These are phyloP conservation scores for Croton setiger DNA, from an alignment of 441 rosid species.

Conservation along the genomic window DNA sequence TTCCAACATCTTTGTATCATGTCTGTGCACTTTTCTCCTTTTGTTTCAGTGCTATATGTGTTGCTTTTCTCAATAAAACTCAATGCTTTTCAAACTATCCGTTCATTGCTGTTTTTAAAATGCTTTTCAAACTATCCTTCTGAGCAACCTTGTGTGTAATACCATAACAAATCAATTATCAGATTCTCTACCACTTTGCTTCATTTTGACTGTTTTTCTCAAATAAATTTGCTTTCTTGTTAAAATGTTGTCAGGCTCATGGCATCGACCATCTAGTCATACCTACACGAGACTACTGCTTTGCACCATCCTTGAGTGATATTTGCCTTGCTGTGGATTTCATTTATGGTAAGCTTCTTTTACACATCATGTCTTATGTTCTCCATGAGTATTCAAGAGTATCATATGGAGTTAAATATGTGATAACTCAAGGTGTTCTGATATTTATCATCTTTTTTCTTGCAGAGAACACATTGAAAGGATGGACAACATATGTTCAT, in stretches of 20 bases:
- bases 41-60: neutral
- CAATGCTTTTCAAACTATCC: neutral
- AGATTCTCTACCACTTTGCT: neutral
- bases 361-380: neutral
- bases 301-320: slow-evolving; percentile 82
- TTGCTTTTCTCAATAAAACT: neutral
- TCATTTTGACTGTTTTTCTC: neutral
- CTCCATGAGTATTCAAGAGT: neutral
- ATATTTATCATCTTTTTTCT: slow-evolving; percentile 6
- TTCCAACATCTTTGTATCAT: slow-evolving; percentile 77
- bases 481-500: slow-evolving; percentile 79
- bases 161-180: neutral
- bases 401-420: neutral
- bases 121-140: neutral
- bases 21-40: slow-evolving; percentile 33
- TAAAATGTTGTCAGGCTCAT: slow-evolving; percentile 43
- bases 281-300: slow-evolving; percentile 96
- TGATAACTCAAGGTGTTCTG: neutral
- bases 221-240: neutral
- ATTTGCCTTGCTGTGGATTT: slow-evolving; percentile 86
- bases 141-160: neutral
- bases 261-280: slow-evolving; percentile 88
- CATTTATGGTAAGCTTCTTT: slow-evolving; percentile 53
- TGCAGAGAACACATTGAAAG: slow-evolving; percentile 54
- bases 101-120: neutral